Evolutionary conservation across 2,329 filamentous ascomycete genomes (phyloP), one percentile per base, ranked within the genome.

Genomic region (Arthrinium puccinioides): DNA sequence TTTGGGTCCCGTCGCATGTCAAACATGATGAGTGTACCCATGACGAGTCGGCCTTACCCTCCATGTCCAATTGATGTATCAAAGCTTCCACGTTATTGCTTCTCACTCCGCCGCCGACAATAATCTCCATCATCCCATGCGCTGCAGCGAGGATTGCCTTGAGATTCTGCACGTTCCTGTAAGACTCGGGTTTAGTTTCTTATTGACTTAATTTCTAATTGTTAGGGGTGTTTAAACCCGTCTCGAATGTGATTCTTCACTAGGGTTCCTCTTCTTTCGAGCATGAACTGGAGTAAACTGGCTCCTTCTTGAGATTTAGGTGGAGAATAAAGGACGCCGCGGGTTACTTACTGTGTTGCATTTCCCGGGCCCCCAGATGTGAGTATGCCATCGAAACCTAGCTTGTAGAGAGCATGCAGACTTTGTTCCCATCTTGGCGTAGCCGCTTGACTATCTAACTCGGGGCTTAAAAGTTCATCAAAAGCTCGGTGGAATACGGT

Each of bases 401-500:
- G 66, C 4, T 11, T 33, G 1, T 47, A 45, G 10, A 76, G 48
- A 6, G 52, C 49, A 5, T 54, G 47, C 20, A 75, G 49, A 2
- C 55, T 55, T 3, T 23, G 32, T 13, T 43, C 32, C 48, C 49
- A 54, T 40, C 23, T 45, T 32, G 9, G 30, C 6, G 11, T 41
- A 21, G 32, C 32, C n/a, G 37, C 27, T 10, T 23, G 29, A 9
- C 37, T 29, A 5, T 23, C 31, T 31, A 11, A 21, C n/a, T 39
- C 40, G 18, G 36, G 42, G 27, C 44, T 53, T 4, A 70, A 46
- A 9, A 75, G 55, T 14, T 62, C 57, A 47, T 79, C 74, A 40
- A 75, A 74, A 3, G 74, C 74, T 13, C 74, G 66, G 52, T 76
- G 73, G 43, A 78, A 71, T n/a, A 74, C 63, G 44, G 67, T 69